Conservation (phyloP, 495 filamentous ascomycete species). For the Apodospora peruviana region DNA sequence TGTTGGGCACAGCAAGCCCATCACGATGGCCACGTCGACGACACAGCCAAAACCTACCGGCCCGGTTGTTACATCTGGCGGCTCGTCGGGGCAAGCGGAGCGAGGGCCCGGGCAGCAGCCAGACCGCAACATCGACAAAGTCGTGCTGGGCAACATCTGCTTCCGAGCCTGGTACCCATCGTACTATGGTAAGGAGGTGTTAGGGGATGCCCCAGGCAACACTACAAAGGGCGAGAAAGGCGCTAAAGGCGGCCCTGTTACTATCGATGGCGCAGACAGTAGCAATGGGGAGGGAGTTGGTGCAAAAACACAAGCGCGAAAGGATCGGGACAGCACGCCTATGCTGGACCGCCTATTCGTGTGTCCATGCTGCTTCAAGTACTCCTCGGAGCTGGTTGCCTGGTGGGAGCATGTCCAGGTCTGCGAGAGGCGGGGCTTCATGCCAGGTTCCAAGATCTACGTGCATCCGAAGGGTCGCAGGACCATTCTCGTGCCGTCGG, state of each 20-base stretch:
- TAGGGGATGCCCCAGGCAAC: slow-evolving; percentile 32
- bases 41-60: slow-evolving; percentile 11
- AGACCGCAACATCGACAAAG: slow-evolving; percentile 65
- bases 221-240: slow-evolving; percentile 18
- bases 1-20: slow-evolving; percentile 18
- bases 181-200: slow-evolving; percentile 73
- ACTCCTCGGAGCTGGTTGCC: slow-evolving; percentile 64
- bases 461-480: slow-evolving; percentile 39
- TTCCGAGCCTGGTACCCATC: slow-evolving; percentile 75
- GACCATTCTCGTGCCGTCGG: slow-evolving; percentile 21
- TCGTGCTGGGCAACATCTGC: slow-evolving; percentile 66
- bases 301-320: slow-evolving; percentile 30
- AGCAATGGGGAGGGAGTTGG: slow-evolving; percentile 20
- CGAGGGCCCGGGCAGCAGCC: slow-evolving; percentile 13
- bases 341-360: slow-evolving; percentile 67
- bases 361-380: slow-evolving; percentile 91
- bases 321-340: slow-evolving; percentile 25
- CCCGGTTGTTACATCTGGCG: slow-evolving; percentile 6
- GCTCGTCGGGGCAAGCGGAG: slow-evolving; percentile 14
- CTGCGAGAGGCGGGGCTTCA: slow-evolving; percentile 33
- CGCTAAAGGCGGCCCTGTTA: background rate
- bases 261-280: slow-evolving; percentile 4
- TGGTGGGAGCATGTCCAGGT: slow-evolving; percentile 42
- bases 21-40: slow-evolving; percentile 18
- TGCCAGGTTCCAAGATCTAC: slow-evolving; percentile 44